phyloP scores from a whole-genome alignment of 345 rosid genomes.

The Salix viminalis region DNA sequence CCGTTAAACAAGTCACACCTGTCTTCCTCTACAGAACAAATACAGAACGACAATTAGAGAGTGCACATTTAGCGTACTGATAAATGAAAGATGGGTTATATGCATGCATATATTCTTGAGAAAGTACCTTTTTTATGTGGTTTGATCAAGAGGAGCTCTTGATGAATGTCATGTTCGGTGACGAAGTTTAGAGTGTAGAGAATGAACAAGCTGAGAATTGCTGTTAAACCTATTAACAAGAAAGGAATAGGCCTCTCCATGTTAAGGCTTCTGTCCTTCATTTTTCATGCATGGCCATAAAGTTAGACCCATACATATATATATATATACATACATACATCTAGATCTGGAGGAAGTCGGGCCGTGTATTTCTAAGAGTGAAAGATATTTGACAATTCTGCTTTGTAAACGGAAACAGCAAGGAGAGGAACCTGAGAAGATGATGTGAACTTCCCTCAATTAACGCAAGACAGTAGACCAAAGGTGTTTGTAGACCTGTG shows the following conservation, averaged over 20 bases:
- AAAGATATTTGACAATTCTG: background rate
- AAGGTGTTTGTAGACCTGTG: background rate
- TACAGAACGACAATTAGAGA: background rate
- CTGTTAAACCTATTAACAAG: conserved; percentile 39
- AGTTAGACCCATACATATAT: too few species aligned
- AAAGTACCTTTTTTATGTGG: conserved; percentile 6
- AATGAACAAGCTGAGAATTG: conserved; percentile 48
- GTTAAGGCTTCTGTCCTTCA: conserved; percentile 38
- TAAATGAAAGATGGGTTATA: background rate
- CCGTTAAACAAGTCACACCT: conserved; percentile 63
- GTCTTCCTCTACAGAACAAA: conserved; percentile 12
- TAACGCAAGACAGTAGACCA: too few species aligned
- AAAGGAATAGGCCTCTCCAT: conserved; percentile 38
- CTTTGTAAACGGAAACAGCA: too few species aligned
- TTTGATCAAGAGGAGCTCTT: conserved; percentile 7
- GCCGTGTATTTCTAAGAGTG: too few species aligned
- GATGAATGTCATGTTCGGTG: conserved; percentile 21
- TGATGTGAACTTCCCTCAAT: too few species aligned
- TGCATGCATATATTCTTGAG: background rate
- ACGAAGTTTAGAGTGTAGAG: conserved; percentile 40
- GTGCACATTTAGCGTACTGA: too few species aligned
- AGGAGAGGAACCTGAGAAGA: background rate
- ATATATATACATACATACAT: background rate
- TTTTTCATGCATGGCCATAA: background rate
- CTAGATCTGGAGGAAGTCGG: background rate